Percentiles rank a stretch among this genome's conserved stretches.
phyloP scores from a whole-genome alignment of 176 grass and related monocot species.

The Musa schizocarpa region DNA sequence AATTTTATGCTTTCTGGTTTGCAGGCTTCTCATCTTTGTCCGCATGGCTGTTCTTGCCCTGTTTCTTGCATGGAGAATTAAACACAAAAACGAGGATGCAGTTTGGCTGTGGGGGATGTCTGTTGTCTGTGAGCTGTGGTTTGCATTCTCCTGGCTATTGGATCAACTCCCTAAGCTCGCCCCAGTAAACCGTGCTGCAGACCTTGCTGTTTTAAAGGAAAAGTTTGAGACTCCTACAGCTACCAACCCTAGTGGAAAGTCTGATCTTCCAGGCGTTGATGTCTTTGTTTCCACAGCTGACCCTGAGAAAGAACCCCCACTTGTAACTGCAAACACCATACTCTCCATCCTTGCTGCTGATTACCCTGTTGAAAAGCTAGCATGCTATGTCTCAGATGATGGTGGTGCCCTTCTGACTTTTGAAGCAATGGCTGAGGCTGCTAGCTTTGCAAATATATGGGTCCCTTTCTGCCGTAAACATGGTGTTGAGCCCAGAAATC shows the following conservation, averaged over 20 bases:
- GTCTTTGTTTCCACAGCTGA: conserved; percentile 93
- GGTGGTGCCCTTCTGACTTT: conserved; percentile 88
- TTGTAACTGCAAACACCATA: conserved; percentile 89
- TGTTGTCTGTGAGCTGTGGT: conserved; percentile 90
- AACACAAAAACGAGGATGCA: conserved; percentile 71
- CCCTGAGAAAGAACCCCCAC: conserved; percentile 84
- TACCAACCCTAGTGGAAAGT: conserved; percentile 54
- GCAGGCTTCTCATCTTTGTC: conserved; percentile 77
- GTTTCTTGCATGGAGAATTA: conserved; percentile 80
- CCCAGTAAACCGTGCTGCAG: conserved; percentile 71
- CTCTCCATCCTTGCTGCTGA: conserved; percentile 94
- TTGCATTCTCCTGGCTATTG: conserved; percentile 86
- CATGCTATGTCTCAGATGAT: conserved; percentile 94
- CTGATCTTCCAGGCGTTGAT: conserved; percentile 82
- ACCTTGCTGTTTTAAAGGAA: conserved; percentile 75
- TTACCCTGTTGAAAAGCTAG: conserved; percentile 93
- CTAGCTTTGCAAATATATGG: conserved; percentile 95
- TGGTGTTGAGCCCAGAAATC: conserved; percentile 75
- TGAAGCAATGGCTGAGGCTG: conserved; percentile 98
- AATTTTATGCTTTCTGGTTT: conserved; percentile 5
- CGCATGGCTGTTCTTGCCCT: conserved; percentile 56
- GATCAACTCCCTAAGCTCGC: conserved; percentile 83
- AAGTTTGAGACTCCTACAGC: conserved; percentile 73
- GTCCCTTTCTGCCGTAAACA: conserved; percentile 95
- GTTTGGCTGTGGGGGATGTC: conserved; percentile 99